Conservation (phyloP, 108 stramenopile species). For the Fragilaria crotonensis region DNA sequence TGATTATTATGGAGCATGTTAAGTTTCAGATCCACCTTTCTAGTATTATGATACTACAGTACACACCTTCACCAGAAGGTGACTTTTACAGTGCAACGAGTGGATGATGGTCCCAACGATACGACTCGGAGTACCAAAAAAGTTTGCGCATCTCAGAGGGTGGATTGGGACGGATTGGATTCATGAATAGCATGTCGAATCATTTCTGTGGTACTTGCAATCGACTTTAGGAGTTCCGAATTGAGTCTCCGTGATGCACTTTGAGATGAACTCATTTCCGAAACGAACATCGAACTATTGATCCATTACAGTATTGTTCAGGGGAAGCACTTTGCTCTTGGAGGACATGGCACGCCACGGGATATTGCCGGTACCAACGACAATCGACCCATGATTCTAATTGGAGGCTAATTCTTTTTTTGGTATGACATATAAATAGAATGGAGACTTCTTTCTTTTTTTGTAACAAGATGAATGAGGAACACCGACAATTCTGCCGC, state of each 20-base stretch:
- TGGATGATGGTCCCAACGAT: constrained; percentile 84
- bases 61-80: too few species aligned
- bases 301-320: constrained; percentile 74
- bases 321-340: constrained; percentile 78
- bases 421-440: too few species aligned
- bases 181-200: constrained; percentile 97
- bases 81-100: constrained; percentile 17
- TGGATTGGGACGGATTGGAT: constrained; percentile 72
- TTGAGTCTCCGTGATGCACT: constrained; percentile 83
- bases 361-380: constrained; percentile 58
- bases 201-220: constrained; percentile 98
- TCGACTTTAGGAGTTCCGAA: constrained; percentile 86
- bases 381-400: constrained; percentile 96
- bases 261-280: constrained; percentile 38
- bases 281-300: constrained; percentile 40
- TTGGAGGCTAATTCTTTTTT: constrained; percentile 89
- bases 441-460: too few species aligned
- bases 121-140: too few species aligned
- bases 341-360: constrained; percentile 82
- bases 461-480: too few species aligned
- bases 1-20: too few species aligned
- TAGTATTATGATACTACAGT: too few species aligned
- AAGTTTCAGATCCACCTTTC: too few species aligned
- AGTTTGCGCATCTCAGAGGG: constrained; percentile 65
- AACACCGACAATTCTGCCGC: too few species aligned